A percentile compares a stretch with the other conserved stretches of the same genome.
These are phyloP conservation scores for Sporisorium sorghi DNA, from an alignment of 1,284 basidiomycete species.

Conservation along the genomic window DNA sequence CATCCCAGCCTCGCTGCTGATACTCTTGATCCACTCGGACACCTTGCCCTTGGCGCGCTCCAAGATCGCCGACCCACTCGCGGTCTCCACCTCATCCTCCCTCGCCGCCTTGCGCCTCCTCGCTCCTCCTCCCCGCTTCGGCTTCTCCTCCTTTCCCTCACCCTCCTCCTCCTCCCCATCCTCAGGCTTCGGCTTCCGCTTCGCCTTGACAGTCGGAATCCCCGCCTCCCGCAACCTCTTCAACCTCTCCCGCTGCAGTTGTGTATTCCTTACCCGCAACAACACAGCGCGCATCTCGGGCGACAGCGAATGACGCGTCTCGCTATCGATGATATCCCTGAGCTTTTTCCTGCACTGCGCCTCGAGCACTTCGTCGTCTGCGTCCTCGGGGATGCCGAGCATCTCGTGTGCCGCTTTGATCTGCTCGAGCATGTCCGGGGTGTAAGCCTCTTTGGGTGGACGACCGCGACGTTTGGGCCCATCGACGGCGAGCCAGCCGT, in stretches of 20 bases:
- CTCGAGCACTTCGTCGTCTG: background rate
- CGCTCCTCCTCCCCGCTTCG: background rate
- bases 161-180: background rate
- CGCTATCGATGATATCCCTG: constrained; percentile 16
- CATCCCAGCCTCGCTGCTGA: constrained; percentile 24
- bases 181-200: background rate
- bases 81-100: constrained; percentile 7
- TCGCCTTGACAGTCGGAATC: background rate
- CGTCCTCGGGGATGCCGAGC: constrained; percentile 2
- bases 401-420: constrained; percentile 28
- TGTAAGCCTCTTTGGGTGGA: constrained; percentile 18
- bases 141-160: background rate
- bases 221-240: constrained; percentile 7
- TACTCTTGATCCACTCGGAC: constrained; percentile 35
- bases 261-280: constrained; percentile 17
- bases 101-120: background rate
- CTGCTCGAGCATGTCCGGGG: constrained; percentile 18
- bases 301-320: constrained; percentile 6
- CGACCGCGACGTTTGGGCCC: constrained; percentile 22
- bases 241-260: constrained; percentile 19
- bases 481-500: background rate
- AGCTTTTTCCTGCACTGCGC: constrained; percentile 6
- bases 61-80: constrained; percentile 20
- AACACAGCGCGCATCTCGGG: constrained; percentile 25
- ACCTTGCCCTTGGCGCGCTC: constrained; percentile 32